Evolutionary conservation across 2,329 filamentous ascomycete genomes (phyloP), one percentile per base, ranked within the genome.

Genomic region (Fusarium siculi): DNA sequence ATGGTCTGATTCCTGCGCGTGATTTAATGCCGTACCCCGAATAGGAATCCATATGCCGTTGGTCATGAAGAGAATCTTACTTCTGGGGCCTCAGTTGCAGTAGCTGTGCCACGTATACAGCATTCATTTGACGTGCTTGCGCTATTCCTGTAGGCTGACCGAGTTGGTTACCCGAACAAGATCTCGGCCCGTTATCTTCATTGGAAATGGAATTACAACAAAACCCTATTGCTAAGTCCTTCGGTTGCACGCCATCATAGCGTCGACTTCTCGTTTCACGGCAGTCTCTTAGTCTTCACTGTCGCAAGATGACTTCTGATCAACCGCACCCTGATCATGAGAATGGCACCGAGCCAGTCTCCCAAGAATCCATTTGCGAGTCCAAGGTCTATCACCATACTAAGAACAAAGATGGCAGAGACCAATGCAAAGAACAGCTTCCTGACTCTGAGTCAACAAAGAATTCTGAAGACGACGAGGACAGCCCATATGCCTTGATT

Each of bases 181-280:
- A 36, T 52, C 32, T 25, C 18, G 18, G 6, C 18, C 32, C n/a
- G 49, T 25, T 25, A 25, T 25, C 18, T 36, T 7, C 21, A 4
- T 37, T 25, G 9, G 21, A 21, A 25, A 21, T 36, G 18, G 6
- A 23, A 52, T 16, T 12, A 2, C 9, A 21, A 21, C 49, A 53
- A 25, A 25, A 5, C n/a, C n/a, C n/a, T 5, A 9, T 25, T 36
- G 18, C 9, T 2, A 32, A 11, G 14, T 47, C 1, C 5, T 30
- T 21, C 6, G 2, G 11, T 10, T 5, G 19, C 14, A 6, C 11
- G 4, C 12, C 49, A 25, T 21, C 0, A 25, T 19, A 25, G 8
- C 6, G 18, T 15, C 12, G 11, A 16, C 9, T 7, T 53, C 12
- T 37, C 8, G 9, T 4, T 7, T 7, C 23, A 25, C 7, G 0